Base-by-base conservation (phyloP, 2,329 filamentous ascomycete genomes). In the Aspergillus niger region DNA sequence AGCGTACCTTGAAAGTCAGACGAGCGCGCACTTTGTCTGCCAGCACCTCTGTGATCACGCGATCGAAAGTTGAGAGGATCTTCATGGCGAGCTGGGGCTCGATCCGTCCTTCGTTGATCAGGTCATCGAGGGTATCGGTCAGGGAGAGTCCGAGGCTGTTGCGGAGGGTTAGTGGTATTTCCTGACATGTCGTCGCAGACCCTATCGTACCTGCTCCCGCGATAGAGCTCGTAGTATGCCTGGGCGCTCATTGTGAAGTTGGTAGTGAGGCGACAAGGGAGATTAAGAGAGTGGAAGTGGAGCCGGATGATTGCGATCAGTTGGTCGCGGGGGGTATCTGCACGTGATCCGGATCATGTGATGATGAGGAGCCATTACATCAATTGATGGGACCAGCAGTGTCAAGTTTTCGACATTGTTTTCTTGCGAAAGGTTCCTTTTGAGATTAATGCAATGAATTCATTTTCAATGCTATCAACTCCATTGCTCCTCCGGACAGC, bases 51-150 rank as follows among this genome's bases (percentile, higher is more conserved):
- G 95, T 91, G 58, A 99, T 92, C 48, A 91, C 89, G 70, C 92
- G 90, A 79, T 99, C 95, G 77, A 98, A 99, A 80, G 96, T 96
- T 69, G 89, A 88, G 63, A 99, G 86, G 66, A 99, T 96, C 85
- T 96, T 97, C 92, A 99, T 98, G 54, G 95, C 95, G 48, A 99
- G 87, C 81, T 99, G 95, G 28, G 95, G 95, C 80, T 98, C 94
- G 80, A 99, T 98, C 68, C 91, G 91, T 72, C 92, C 89, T 69
- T 94, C 90, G 75, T 91, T 94, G 79, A 99, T 98, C 68, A 99
- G 84, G 73, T 96, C 92, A 80, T 99, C 95, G 72, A 99, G 92
- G 58, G 93, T 97, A 80, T 99, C 96, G 57, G 94, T 97, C 71
- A 99, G 85, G 60, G 94, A 89, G 72, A 92, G 85, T 70, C 95